Percentiles rank a stretch among this genome's conserved stretches.
Conservation (phyloP, 768 basidiomycete genomes). For the Serendipita sp. region DNA sequence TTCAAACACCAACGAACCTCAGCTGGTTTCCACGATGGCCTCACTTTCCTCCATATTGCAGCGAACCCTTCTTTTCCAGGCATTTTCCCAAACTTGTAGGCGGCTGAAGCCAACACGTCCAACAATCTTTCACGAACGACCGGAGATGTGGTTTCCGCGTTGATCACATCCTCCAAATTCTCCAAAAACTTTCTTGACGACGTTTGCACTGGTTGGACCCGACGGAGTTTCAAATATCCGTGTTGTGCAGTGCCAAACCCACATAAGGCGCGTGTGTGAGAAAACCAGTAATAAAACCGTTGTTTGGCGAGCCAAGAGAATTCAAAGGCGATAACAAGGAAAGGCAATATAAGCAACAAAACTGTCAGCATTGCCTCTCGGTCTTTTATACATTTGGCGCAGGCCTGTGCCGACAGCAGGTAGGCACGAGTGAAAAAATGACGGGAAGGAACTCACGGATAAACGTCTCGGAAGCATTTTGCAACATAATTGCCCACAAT, state of each 20-base stretch:
- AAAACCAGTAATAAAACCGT: too few relatives aligned
- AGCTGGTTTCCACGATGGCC: conserved; percentile 65
- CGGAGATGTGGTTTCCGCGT: conserved; percentile 46
- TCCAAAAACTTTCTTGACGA: conserved; percentile 64
- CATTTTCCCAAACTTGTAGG: conserved; percentile 40
- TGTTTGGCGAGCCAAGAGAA: background rate
- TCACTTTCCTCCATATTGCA: conserved; percentile 64
- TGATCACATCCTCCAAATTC: conserved; percentile 57
- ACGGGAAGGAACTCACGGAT: conserved; percentile 22
- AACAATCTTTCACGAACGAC: conserved; percentile 67
- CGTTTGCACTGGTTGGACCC: conserved; percentile 28
- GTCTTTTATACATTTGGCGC: background rate
- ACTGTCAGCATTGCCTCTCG: background rate
- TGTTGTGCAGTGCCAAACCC: too few relatives aligned
- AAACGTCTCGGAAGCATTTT: conserved; percentile 60
- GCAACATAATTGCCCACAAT: conserved; percentile 81
- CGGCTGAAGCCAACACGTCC: conserved; percentile 69
- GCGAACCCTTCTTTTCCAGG: conserved; percentile 39
- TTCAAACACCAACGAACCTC: conserved; percentile 28
- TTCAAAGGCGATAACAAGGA: conserved; percentile 8
- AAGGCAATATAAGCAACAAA: background rate
- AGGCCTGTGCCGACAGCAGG: conserved; percentile 7
- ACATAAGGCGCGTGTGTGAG: too few relatives aligned
- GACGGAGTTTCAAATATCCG: too few relatives aligned
- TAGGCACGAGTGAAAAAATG: conserved; percentile 13